Evolutionary conservation across 2,329 filamentous ascomycete species (phyloP), one percentile per base, ranked within the genome.

Genomic region (Cercospora sojina): DNA sequence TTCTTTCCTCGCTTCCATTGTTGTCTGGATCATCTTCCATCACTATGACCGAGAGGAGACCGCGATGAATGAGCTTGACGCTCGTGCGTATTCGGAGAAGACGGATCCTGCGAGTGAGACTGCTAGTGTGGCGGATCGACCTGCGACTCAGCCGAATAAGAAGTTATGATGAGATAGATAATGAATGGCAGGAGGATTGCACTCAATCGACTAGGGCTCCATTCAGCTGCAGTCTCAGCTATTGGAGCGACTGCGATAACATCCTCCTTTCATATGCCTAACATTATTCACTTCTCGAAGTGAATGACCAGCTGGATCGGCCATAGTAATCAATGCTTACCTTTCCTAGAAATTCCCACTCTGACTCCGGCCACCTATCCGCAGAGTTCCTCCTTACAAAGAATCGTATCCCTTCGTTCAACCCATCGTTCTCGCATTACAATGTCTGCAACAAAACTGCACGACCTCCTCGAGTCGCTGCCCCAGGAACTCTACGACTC

Each of bases 11-110:
- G 69, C 70, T 13, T 73, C 69, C 2, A 59, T 73, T 10, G 23
- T 75, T 32, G 77, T 77, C 70, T 76, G 70, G 69, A 61, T 70
- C 55, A 69, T 71, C 29, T 77, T 75, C 69, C 66, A 69, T 67
- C 77, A 81, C 69, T 79, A 84, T 31, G 84, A 86, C 69, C 74
- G 73, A 12, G 74, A 80, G 68, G 84, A 85, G 71, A 83, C 84
- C 62, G 76, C 78, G 63, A 80, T 85, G 81, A 84, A 85, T 64
- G 79, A 80, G 23, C 76, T 84, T 20, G 83, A 83, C 31, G 69
- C 68, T n/a, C 62, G 62, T 16, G 68, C 68, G n/a, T 53, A 55
- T n/a, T 59, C 59, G 13, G 68, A 65, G 35, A 69, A 71, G 67
- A 60, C 56, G 27, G 62, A 56, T 7, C 32, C 63, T 0, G 65